Evolutionary conservation across 495 filamentous ascomycete species (phyloP).

Genomic region (Alectoria sarmentosa): DNA sequence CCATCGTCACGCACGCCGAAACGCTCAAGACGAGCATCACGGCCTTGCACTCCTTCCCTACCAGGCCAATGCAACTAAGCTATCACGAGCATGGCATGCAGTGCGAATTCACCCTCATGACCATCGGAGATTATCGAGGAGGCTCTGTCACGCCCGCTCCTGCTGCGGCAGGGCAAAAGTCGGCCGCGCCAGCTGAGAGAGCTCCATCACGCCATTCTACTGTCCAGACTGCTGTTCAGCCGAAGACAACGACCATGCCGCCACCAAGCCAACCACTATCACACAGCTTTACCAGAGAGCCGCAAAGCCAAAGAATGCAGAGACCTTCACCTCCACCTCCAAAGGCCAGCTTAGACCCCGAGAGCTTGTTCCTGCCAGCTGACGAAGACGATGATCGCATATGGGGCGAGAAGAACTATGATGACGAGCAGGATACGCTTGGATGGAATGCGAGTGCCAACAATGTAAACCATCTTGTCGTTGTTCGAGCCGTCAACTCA

Average conservation of each 20-base stretch:
- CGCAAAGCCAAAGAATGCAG: conserved; percentile 20
- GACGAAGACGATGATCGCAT: conserved; percentile 59
- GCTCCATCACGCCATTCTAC: conserved; percentile 29
- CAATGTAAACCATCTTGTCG: conserved; percentile 33
- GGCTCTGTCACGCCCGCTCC: conserved; percentile 33
- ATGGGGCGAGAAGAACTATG: conserved; percentile 76
- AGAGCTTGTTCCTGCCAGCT: conserved; percentile 71
- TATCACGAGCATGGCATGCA: conserved; percentile 69
- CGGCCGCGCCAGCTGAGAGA: conserved; percentile 34
- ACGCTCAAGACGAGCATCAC: conserved; percentile 61
- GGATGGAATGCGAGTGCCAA: conserved; percentile 72
- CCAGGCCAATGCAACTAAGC: conserved; percentile 72
- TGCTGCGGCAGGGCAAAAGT: conserved; percentile 30
- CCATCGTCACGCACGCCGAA: conserved; percentile 79
- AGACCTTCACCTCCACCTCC: conserved; percentile 41
- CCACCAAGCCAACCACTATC: conserved; percentile 34
- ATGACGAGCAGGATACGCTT: conserved; percentile 64
- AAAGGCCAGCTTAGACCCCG: conserved; percentile 55
- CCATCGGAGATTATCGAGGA: conserved; percentile 64
- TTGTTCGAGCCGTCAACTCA: conserved; percentile 16
- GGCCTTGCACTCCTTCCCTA: conserved; percentile 73
- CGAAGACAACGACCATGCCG: conserved; percentile 21
- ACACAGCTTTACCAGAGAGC: conserved; percentile 22
- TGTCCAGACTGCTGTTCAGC: conserved; percentile 12
- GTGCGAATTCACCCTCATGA: conserved; percentile 92